These are phyloP conservation scores for Arthroderma uncinatum DNA, from an alignment of 2,329 filamentous ascomycete genomes.

Conservation along the genomic window DNA sequence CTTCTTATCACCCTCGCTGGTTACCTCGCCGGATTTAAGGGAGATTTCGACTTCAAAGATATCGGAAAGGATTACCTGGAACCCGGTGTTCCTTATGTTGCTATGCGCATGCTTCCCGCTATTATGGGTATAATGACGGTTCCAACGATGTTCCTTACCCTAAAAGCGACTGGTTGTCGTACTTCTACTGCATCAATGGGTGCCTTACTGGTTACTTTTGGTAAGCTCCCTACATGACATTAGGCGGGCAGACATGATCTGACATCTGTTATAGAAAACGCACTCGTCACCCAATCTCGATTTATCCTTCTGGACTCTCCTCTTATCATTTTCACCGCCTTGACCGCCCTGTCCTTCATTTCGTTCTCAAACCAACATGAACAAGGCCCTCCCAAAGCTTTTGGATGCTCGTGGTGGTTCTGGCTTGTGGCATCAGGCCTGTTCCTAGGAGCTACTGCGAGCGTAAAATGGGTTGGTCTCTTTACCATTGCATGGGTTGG, in stretches of 20 bases:
- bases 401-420: conserved; percentile 91
- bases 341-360: conserved; percentile 79
- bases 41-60: conserved; percentile 96
- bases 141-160: conserved; percentile 84
- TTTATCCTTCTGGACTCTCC: conserved; percentile 94
- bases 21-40: conserved; percentile 89
- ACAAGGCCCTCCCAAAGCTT: conserved; percentile 76
- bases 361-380: conserved; percentile 97
- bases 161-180: conserved; percentile 82
- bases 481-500: conserved; percentile 99
- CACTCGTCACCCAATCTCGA: conserved; percentile 84
- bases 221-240: conserved; percentile 36
- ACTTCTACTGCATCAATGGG: conserved; percentile 76
- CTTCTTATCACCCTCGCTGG: conserved; percentile 90
- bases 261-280: conserved; percentile 58
- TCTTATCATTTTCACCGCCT: conserved; percentile 81
- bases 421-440: conserved; percentile 83
- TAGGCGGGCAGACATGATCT: conserved; percentile 6
- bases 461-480: conserved; percentile 97
- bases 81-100: conserved; percentile 88
- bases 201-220: conserved; percentile 78
- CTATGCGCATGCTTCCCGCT: conserved; percentile 90
- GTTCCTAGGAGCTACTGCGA: conserved; percentile 76
- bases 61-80: conserved; percentile 98
- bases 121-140: conserved; percentile 79